Percentiles rank a stretch among this genome's conserved stretches.
phyloP scores from a whole-genome alignment of 2,329 filamentous ascomycete species.

The Microsporum canis region DNA sequence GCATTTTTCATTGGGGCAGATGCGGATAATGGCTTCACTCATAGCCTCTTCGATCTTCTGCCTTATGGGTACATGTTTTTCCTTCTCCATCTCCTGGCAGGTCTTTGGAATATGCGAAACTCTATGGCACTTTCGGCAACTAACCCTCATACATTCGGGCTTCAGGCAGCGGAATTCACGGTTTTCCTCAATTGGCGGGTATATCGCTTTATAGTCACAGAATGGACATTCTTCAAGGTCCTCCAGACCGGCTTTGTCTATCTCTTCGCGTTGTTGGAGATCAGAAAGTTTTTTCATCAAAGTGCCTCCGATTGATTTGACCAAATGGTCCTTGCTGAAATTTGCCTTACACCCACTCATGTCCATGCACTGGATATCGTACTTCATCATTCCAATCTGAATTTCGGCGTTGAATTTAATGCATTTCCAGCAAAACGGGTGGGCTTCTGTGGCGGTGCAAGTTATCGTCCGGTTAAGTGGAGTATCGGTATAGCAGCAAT shows the following conservation, averaged over 20 bases:
- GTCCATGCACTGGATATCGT: constrained; percentile 60
- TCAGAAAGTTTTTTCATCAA: constrained; percentile 53
- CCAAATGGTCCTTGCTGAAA: constrained; percentile 48
- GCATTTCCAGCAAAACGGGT: constrained; percentile 62
- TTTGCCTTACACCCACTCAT: constrained; percentile 52
- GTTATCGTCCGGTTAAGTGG: constrained; percentile 56
- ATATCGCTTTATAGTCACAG: constrained; percentile 68
- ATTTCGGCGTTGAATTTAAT: constrained; percentile 53
- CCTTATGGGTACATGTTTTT: constrained; percentile 50
- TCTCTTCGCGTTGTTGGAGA: constrained; percentile 57
- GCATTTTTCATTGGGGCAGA: constrained; percentile 49
- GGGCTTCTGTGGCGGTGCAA: constrained; percentile 48
- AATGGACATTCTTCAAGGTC: constrained; percentile 68
- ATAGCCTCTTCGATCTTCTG: constrained; percentile 72
- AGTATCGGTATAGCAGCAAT: constrained; percentile 59
- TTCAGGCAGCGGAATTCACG: constrained; percentile 64
- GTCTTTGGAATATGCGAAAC: constrained; percentile 60
- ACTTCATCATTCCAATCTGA: constrained; percentile 57
- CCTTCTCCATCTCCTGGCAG: constrained; percentile 55
- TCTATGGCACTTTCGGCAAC: constrained; percentile 56
- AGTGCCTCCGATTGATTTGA: constrained; percentile 47
- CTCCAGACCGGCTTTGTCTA: constrained; percentile 59
- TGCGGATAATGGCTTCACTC: constrained; percentile 65
- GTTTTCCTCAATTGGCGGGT: constrained; percentile 53
- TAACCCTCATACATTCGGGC: constrained; percentile 51